Evolutionary conservation across 2,329 filamentous ascomycete species (phyloP), one percentile per base, ranked within the genome.

Genomic region (Rutstroemia sp.): DNA sequence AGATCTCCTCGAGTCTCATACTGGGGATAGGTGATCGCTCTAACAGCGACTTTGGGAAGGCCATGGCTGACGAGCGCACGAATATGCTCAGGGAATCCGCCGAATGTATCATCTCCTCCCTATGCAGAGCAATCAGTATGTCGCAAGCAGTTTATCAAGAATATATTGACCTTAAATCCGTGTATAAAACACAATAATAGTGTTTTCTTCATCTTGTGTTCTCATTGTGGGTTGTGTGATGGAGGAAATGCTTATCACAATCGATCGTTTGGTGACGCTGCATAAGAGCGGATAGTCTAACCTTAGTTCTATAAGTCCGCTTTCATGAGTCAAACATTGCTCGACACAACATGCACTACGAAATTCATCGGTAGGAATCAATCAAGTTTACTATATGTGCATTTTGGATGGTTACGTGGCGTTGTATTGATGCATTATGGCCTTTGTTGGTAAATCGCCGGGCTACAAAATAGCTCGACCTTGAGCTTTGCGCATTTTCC

Each of bases 1-100:
- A 94, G 73, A 68, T 92, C 87, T 16, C 89, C 89, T 58, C 86
- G 77, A n/a, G 89, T 94, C 72, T 92, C 88, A 70, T 86, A 94
- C 63, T 82, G 83, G 37, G 89, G 89, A 69, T 92, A 94, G n/a
- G 87, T 81, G 49, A 88, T 74, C 37, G 82, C 77, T 54, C 80
- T 75, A 56, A 94, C 79, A 55, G 84, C 77, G 63, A 92, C 72
- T 61, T 85, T 84, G 49, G 88, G 88, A 19, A 92, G 78, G 12
- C 81, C 79, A 67, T 79, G 75, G 58, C 81, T 78, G 14, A 92
- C 74, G 37, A 86, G 77, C 19, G 78, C 76, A 52, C 82, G 80
- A 46, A 94, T 77, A 68, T 92, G 82, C 61, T 83, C 78, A n/a
- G 88, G 86, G 70, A 92, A 92, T 52, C 78, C 74, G 51, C 84